Evolutionary conservation across 2,329 filamentous ascomycete genomes (phyloP), one percentile per base, ranked within the genome.

Genomic region (Bipolaris oryzae): DNA sequence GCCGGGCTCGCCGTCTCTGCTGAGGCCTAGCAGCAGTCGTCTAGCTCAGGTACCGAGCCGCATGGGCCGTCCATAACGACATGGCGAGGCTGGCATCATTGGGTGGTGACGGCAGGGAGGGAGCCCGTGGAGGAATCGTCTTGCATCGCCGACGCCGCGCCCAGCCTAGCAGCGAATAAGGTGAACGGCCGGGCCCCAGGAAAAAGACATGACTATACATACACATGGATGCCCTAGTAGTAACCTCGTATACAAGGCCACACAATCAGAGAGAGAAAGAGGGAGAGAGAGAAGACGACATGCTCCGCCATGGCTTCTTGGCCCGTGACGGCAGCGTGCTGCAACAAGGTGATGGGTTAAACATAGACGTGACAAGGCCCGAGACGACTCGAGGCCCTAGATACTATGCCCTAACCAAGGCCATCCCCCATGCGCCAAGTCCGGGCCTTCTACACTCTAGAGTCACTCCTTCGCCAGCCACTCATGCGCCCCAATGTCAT

Each of bases 1-100:
- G 25, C 13, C 25, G 42, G 42, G 42, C 42, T 31, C 46, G 49
- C 42, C 37, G 46, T 31, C 52, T 70, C 67, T 57, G 34, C 50
- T 57, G 53, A 67, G 67, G 53, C 59, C 56, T 67, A 62, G 44
- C 20, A 42, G 20, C 50, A 53, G 59, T 53, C 58, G 62, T 58
- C 61, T 62, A 66, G 64, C 53, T 71, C 65, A 74, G 70, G 70
- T 67, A 71, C 67, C 61, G 64, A 68, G 69, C 71, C 67, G 66
- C 67, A 65, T 56, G 50, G 64, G 61, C 66, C 66, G 60, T 49
- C 66, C 54, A 69, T 60, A 66, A 68, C 66, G 58, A 67, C 71
- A 66, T 62, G 66, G 65, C 60, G 64, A 65, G 61, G 60, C 62
- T 58, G 62, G 68, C 73, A 72, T 74, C 67, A 72, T 71, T 67